Evolutionary conservation across 768 basidiomycete genomes (phyloP).

Genomic region (Hypholoma sublateritium): DNA sequence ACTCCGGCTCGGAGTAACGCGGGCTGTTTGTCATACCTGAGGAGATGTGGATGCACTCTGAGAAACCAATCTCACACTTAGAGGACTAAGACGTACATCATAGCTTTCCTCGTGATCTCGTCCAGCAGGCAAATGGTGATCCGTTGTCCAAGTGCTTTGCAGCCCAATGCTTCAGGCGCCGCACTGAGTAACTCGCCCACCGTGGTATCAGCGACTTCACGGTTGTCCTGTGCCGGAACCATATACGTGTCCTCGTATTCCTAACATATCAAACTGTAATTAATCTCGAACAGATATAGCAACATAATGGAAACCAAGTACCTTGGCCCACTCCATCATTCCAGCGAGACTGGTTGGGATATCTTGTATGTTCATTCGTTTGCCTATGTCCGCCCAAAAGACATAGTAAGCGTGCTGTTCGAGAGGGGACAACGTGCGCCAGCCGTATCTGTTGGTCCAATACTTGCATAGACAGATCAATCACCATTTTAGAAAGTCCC

Average conservation of each 20-base stretch:
- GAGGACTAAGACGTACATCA: slow-evolving; percentile 37
- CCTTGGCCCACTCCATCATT: slow-evolving; percentile 37
- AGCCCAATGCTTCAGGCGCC: slow-evolving; percentile 35
- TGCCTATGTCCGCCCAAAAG: slow-evolving; percentile 47
- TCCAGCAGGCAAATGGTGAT: slow-evolving; percentile 38
- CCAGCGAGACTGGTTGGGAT: slow-evolving; percentile 42
- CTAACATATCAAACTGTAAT: slow-evolving; percentile 17
- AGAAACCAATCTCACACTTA: neutral
- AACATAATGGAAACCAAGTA: slow-evolving; percentile 14
- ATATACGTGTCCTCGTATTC: slow-evolving; percentile 41
- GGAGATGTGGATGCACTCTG: neutral
- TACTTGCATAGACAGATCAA: slow-evolving; percentile 20
- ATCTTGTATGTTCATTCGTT: slow-evolving; percentile 45
- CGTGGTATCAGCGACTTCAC: slow-evolving; percentile 38
- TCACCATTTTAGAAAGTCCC: too few species aligned
- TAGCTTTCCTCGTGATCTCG: slow-evolving; percentile 41
- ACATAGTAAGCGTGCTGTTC: slow-evolving; percentile 42
- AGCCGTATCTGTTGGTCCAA: slow-evolving; percentile 42
- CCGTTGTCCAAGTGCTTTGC: slow-evolving; percentile 34
- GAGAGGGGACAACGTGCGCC: slow-evolving; percentile 43
- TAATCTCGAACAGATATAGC: neutral
- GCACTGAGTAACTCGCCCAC: slow-evolving; percentile 39
- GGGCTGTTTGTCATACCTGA: slow-evolving; percentile 39
- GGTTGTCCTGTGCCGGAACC: slow-evolving; percentile 41
- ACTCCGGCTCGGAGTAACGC: slow-evolving; percentile 29